Evolutionary conservation across 225 moss, liverwort and hornwort genomes (phyloP).

Genomic region (Bryoerythrophyllum caledonicum): DNA sequence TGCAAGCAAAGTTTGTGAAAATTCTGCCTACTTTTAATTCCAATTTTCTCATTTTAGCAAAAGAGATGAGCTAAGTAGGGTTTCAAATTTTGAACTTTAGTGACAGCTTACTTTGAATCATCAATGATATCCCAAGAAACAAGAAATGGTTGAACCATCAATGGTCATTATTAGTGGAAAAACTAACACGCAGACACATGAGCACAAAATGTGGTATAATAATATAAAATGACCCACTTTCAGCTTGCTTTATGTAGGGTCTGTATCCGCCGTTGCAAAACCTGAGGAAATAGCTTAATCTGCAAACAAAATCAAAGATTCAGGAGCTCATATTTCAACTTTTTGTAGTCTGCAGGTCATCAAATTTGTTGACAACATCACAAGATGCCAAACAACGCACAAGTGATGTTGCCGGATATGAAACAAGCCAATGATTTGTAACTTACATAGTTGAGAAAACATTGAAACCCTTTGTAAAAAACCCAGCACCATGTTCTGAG

Average conservation of each 20-base stretch:
- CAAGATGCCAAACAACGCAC: background rate
- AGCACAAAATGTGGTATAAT: background rate
- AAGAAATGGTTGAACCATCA: too few species aligned
- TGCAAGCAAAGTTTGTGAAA: too few species aligned
- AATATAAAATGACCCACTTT: conserved; percentile 13
- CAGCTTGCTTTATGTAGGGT: conserved; percentile 16
- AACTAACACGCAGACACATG: background rate
- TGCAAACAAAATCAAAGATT: conserved; percentile 6
- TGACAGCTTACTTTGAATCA: too few species aligned
- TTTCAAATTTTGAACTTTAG: too few species aligned
- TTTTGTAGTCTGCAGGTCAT: background rate
- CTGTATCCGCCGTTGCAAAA: conserved; percentile 20
- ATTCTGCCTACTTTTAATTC: too few species aligned
- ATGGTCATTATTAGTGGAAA: background rate
- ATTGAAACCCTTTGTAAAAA: background rate
- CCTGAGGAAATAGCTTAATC: conserved; percentile 27
- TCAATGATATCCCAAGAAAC: too few species aligned
- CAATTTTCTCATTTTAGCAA: too few species aligned
- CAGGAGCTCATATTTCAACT: background rate
- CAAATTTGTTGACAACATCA: background rate
- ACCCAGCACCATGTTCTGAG: background rate
- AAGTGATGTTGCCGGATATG: background rate
- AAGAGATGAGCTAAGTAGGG: too few species aligned
- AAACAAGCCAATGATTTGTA: background rate
- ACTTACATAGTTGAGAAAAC: conserved; percentile 7